Percentiles rank a stretch among this genome's conserved stretches.
Evolutionary conservation across 192 early-diverging fungal genomes (phyloP).

Genomic region (Coemansia sp.): DNA sequence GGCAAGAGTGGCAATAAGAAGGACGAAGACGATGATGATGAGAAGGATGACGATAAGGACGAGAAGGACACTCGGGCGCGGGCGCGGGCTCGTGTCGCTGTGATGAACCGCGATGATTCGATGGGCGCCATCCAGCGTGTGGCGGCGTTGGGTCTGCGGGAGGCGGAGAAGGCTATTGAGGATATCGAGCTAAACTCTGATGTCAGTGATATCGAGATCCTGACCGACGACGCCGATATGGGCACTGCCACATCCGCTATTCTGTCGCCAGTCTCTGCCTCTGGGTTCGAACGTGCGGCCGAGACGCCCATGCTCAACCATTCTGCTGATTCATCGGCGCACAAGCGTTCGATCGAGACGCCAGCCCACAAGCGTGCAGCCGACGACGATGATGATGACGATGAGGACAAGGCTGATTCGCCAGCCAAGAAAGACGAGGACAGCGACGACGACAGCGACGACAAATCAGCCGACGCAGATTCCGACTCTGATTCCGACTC

Average conservation of each 20-base stretch:
- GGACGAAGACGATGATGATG: not conserved
- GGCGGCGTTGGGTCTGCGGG: constrained; percentile 35
- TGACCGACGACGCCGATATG: constrained; percentile 18
- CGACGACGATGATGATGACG: not conserved
- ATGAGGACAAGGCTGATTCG: not conserved
- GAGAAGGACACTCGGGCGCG: constrained; percentile 5
- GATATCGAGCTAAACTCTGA: constrained; percentile 39
- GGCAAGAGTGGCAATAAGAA: not conserved
- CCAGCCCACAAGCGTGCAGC: not conserved
- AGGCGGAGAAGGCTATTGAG: constrained; percentile 36
- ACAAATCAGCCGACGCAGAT: constrained; percentile 12
- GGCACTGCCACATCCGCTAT: not conserved
- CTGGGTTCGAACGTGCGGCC: not conserved
- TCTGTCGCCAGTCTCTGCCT: not conserved
- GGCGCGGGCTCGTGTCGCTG: not conserved
- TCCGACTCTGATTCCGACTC: constrained; percentile 15
- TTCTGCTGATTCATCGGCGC: not conserved
- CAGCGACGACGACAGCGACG: not conserved
- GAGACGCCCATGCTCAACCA: not conserved
- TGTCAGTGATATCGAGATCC: constrained; percentile 17
- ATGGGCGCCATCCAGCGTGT: constrained; percentile 37
- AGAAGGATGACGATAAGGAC: constrained; percentile 4
- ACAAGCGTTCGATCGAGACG: too few relatives aligned
- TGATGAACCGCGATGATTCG: constrained; percentile 7
- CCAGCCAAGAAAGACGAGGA: constrained; percentile 9